Evolutionary conservation across 257 asterid species (phyloP), one percentile per base, ranked within the genome.

Genomic region (Plantago elongata): DNA sequence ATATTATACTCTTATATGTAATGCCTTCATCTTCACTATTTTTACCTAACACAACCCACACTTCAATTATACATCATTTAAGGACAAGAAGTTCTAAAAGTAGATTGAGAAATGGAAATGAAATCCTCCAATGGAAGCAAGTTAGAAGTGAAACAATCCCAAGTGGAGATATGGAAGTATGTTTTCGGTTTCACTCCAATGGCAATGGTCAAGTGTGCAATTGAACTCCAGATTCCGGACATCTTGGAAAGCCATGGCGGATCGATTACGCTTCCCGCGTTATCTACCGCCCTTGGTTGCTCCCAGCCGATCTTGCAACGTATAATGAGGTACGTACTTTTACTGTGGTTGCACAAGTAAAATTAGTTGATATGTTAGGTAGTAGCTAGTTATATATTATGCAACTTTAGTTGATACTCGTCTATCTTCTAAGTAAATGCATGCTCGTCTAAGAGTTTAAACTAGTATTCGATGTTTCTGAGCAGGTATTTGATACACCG

Each of bases 191-290:
- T 82, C 74, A 64, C 82, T 16, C 93, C 86, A 59, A 65, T 72
- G 79, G 94, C 94, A 7, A 83, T 73, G 0, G 72, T 89, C 9
- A 86, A 82, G 52, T 89, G 94, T 54, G 94, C 89, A 69, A 75
- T 84, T 54, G 88, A 89, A 54, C 84, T 89, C 45, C 76, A 80
- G 12, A 81, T 89, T 38, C 59, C 95, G 40, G 97, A 89, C 1
- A 66, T 77, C 11, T 9, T 89, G 13, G 88, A 81, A 57, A 50
- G 50, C 62, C 79, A 81, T 11, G 73, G 78, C 27, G 83, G 77
- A 13, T 45, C 81, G 51, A 66, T 79, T 54, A 57, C 79, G 1
- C 84, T 77, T 13, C 38, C 76, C 5, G 69, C 58, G 15, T 84
- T 89, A 3, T 75, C 97, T n/a, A 13, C 74, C 0, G 60, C 83